These are phyloP conservation scores for Cladophialophora chaetospira DNA, from an alignment of 2,329 filamentous ascomycete genomes.

Conservation along the genomic window DNA sequence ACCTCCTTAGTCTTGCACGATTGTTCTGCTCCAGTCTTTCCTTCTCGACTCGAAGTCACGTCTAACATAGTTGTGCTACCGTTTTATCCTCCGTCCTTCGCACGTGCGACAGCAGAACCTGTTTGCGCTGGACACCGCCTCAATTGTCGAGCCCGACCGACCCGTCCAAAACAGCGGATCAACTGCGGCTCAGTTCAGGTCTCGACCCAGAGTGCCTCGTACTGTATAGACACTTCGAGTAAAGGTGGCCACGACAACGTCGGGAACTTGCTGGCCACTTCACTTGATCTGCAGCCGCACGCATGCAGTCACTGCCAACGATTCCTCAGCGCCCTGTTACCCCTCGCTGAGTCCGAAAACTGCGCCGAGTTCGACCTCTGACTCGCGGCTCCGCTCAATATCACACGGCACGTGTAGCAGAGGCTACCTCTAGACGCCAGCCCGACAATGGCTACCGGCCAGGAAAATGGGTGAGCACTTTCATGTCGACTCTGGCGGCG, in stretches of 20 bases:
- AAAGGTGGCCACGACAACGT: conserved; percentile 4
- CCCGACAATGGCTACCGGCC: conserved; percentile 25
- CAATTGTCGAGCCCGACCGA: not conserved
- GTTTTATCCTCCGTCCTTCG: too few species aligned
- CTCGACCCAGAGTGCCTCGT: not conserved
- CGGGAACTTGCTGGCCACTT: conserved; percentile 9
- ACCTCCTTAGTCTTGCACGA: not conserved
- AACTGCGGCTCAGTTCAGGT: not conserved
- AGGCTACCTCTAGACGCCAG: not conserved
- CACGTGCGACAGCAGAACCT: too few species aligned
- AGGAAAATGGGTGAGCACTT: conserved; percentile 25
- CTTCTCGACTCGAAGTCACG: not conserved
- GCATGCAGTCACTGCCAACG: conserved; percentile 22
- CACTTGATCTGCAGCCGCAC: conserved; percentile 19
- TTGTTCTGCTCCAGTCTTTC: not conserved
- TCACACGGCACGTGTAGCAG: conserved; percentile 16
- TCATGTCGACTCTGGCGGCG: not conserved
- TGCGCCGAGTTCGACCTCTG: conserved; percentile 16
- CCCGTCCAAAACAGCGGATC: not conserved
- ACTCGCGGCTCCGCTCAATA: conserved; percentile 14
- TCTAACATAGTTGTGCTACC: not conserved
- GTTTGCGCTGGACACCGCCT: not conserved
- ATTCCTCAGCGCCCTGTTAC: conserved; percentile 14
- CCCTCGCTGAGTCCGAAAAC: conserved; percentile 20
- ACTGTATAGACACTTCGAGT: not conserved